These are phyloP conservation scores for Pythium vanterpoolii DNA, from an alignment of 352 stramenopile genomes.

Conservation along the genomic window DNA sequence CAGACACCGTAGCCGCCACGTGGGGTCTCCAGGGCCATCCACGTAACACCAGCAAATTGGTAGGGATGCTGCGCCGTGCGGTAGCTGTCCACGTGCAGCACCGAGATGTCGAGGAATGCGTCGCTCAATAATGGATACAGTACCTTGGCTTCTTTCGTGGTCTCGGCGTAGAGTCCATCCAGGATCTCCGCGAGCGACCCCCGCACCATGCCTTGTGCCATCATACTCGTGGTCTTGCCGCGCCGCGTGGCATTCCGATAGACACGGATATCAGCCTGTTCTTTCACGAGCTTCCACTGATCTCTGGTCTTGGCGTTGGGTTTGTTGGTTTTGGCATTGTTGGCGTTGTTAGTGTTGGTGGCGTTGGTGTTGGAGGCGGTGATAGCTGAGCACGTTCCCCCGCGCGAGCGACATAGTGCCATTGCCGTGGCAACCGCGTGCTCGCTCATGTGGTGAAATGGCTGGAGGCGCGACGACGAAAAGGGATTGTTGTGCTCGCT, in stretches of 20 bases:
- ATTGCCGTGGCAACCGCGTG: conserved; percentile 12
- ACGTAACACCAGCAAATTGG: conserved; percentile 74
- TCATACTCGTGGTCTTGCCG: conserved; percentile 43
- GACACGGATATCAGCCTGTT: conserved; percentile 59
- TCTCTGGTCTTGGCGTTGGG: conserved; percentile 7
- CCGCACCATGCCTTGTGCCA: conserved; percentile 59
- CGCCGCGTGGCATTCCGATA: conserved; percentile 45
- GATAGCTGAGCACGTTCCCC: too few relatives aligned
- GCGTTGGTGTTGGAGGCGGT: neutral
- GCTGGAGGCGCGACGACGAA: conserved; percentile 21
- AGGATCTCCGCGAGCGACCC: conserved; percentile 66
- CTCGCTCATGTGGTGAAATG: conserved; percentile 25
- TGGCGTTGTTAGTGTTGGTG: neutral
- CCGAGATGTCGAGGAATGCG: conserved; percentile 47
- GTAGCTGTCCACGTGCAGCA: conserved; percentile 69
- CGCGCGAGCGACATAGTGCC: conserved; percentile 9
- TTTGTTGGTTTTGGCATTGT: neutral
- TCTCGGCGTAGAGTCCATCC: conserved; percentile 76
- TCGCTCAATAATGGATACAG: conserved; percentile 58
- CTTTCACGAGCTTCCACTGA: conserved; percentile 68
- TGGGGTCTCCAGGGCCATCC: conserved; percentile 56
- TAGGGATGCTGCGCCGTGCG: conserved; percentile 54
- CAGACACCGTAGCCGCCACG: conserved; percentile 42
- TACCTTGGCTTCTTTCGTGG: conserved; percentile 58
- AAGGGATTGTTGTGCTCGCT: conserved; percentile 27